phyloP scores from a whole-genome alignment of 805 yeast species.

The fission yeast (Schizosaccharomyces pombe) region DNA sequence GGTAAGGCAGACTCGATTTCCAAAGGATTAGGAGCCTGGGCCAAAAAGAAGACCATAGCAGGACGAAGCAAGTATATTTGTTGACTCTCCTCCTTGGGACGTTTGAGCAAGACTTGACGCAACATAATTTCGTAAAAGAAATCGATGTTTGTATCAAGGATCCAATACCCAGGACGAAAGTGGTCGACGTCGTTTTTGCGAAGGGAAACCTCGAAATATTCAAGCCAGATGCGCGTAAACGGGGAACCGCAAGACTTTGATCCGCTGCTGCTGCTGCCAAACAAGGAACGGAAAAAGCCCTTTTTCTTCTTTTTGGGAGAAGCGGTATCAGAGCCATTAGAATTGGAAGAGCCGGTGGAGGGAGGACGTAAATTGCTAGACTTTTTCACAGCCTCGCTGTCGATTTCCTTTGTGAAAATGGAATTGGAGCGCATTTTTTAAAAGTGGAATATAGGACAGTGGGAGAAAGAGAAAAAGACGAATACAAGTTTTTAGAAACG shows the following conservation, averaged over 20 bases:
- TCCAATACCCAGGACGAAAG: neutral
- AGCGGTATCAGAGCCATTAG: neutral
- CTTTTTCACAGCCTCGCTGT: neutral
- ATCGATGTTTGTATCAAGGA: constrained; percentile 1
- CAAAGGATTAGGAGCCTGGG: constrained; percentile 17
- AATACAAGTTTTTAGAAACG: too few species aligned
- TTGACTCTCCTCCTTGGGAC: neutral
- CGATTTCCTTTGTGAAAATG: neutral
- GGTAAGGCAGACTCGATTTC: constrained; percentile 20
- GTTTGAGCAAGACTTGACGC: neutral
- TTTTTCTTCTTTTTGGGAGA: neutral
- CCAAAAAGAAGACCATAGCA: constrained; percentile 37
- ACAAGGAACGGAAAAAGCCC: neutral
- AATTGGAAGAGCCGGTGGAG: neutral
- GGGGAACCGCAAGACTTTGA: neutral
- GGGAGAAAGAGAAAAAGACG: neutral
- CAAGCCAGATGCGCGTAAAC: neutral
- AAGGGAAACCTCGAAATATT: constrained; percentile 4
- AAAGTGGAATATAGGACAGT: neutral
- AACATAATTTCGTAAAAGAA: neutral
- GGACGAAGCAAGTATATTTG: constrained; percentile 24
- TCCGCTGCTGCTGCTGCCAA: neutral
- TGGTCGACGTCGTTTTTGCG: constrained; percentile 2
- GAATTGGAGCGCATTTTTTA: neutral
- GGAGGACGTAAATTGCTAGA: neutral